Evolutionary conservation across 345 rosid species (phyloP).

Genomic region (Brassica cretica): DNA sequence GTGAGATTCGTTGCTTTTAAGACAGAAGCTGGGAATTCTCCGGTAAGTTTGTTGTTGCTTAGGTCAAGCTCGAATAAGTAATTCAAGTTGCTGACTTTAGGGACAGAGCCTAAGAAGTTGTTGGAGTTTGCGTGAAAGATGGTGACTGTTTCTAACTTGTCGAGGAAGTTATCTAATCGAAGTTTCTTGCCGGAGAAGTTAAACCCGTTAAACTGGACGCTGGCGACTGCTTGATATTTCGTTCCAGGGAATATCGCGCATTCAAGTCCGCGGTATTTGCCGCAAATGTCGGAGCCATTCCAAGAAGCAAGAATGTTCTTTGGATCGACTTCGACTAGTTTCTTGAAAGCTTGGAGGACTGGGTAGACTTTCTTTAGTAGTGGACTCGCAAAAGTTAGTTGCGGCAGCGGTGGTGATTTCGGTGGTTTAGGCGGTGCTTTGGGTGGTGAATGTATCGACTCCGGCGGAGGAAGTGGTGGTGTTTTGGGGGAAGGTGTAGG

Average conservation of each 20-base stretch:
- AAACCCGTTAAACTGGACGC: conserved; percentile 75
- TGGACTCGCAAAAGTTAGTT: neutral
- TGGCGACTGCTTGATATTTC: conserved; percentile 60
- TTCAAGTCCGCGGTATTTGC: conserved; percentile 53
- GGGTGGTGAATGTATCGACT: neutral
- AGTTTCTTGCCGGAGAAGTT: conserved; percentile 53
- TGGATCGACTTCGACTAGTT: conserved; percentile 53
- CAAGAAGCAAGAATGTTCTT: conserved; percentile 51
- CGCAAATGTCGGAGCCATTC: conserved; percentile 64
- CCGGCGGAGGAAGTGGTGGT: neutral
- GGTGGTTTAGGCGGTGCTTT: neutral
- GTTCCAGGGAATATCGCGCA: conserved; percentile 56
- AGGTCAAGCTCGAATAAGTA: conserved; percentile 83
- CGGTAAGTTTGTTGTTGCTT: conserved; percentile 73
- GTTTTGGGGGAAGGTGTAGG: neutral
- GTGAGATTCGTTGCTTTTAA: conserved; percentile 46
- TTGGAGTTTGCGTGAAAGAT: conserved; percentile 89
- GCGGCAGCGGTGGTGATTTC: neutral
- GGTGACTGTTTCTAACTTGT: conserved; percentile 55
- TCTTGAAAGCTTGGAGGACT: conserved; percentile 57
- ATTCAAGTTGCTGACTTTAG: conserved; percentile 50
- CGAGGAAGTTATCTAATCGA: conserved; percentile 51
- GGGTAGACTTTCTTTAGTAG: conserved; percentile 34
- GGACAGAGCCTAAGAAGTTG: conserved; percentile 57
- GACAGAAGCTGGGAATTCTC: conserved; percentile 62